phyloP scores from a whole-genome alignment of 1,284 basidiomycete genomes.

The Malassezia slooffiae region DNA sequence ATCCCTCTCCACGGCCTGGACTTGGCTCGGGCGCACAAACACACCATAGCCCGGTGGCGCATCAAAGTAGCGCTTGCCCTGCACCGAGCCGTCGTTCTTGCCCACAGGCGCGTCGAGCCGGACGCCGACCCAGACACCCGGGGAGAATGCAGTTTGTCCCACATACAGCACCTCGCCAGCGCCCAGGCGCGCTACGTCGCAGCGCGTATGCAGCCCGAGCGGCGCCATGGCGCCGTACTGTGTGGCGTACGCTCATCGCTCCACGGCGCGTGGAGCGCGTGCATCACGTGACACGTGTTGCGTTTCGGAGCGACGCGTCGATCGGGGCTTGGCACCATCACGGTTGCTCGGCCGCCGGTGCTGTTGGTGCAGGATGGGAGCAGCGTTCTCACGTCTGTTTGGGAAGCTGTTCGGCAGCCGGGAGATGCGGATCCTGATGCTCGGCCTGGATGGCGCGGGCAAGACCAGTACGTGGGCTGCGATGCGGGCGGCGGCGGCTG shows the following conservation, averaged over 20 bases:
- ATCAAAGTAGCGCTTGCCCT: constrained; percentile 71
- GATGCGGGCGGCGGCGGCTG: constrained; percentile 1
- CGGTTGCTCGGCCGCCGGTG: background rate
- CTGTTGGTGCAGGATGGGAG: constrained; percentile 27
- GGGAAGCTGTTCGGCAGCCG: constrained; percentile 90
- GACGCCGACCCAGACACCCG: constrained; percentile 89
- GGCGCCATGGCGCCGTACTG: constrained; percentile 22
- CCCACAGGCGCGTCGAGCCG: constrained; percentile 64
- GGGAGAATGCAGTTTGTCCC: constrained; percentile 68
- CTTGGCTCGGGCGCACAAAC: constrained; percentile 79
- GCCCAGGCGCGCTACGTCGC: constrained; percentile 50
- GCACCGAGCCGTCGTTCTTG: constrained; percentile 89
- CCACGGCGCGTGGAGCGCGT: background rate
- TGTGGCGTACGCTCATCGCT: background rate
- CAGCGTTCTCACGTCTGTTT: constrained; percentile 58
- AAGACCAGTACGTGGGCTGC: constrained; percentile 26
- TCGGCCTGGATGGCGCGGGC: constrained; percentile 92
- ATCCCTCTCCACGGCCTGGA: constrained; percentile 50
- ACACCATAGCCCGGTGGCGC: constrained; percentile 70
- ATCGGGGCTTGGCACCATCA: too few relatives aligned
- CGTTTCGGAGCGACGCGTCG: background rate
- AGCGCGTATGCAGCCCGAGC: constrained; percentile 29
- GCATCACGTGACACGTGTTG: constrained; percentile 2
- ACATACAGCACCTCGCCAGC: constrained; percentile 75
- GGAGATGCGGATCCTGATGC: constrained; percentile 79